These are phyloP conservation scores for Penstemon barbatus DNA, from an alignment of 257 asterid genomes.

Conservation along the genomic window DNA sequence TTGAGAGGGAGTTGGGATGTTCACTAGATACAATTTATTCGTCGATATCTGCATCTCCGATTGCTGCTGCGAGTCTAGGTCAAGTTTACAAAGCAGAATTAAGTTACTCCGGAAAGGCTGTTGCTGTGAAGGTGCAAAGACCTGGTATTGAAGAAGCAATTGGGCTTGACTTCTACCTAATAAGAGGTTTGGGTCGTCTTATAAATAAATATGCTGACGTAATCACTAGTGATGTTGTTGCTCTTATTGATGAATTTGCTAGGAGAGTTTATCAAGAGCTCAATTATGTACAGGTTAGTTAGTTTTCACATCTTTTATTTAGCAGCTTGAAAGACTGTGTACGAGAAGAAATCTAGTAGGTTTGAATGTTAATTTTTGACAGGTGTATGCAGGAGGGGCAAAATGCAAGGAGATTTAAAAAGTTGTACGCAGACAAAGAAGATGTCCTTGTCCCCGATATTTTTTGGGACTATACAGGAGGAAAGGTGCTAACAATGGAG, in stretches of 20 bases:
- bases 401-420: conserved; percentile 95
- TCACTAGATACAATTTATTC: conserved; percentile 79
- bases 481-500: conserved; percentile 96
- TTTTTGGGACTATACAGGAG: conserved; percentile 95
- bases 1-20: conserved; percentile 82
- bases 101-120: conserved; percentile 79
- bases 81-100: conserved; percentile 96
- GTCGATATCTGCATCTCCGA: conserved; percentile 84
- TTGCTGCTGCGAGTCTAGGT: conserved; percentile 99
- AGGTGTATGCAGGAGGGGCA: conserved; percentile 93
- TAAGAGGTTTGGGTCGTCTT: conserved; percentile 81
- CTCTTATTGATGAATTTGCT: conserved; percentile 95
- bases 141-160: conserved; percentile 96
- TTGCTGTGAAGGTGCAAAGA: conserved; percentile 98
- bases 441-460: conserved; percentile 98
- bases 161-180: conserved; percentile 86
- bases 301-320: no score
- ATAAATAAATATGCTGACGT: conserved; percentile 77
- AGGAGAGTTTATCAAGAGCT: conserved; percentile 97
- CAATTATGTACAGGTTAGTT: conserved; percentile 89
- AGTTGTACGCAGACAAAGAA: conserved; percentile 91
- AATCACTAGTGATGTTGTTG: conserved; percentile 80
- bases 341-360: conserved; percentile 38
- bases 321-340: neutral
- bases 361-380: conserved; percentile 61